phyloP scores from a whole-genome alignment of 169 alveolate species.

The Eimeria sp. region DNA sequence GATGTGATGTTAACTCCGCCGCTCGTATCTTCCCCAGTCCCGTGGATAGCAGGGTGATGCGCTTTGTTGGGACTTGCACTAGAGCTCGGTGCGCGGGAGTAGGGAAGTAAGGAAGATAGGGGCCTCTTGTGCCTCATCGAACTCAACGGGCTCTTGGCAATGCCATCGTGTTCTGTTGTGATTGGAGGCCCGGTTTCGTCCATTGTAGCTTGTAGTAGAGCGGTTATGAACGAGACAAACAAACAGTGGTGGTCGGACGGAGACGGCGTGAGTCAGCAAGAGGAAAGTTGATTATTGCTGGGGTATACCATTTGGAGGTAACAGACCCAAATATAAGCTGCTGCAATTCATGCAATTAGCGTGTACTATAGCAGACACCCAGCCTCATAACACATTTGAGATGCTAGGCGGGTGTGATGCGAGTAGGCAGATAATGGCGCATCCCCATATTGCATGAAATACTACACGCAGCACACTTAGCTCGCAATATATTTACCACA shows the following conservation, averaged over 20 bases:
- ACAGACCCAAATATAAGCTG: neutral
- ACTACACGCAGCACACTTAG: neutral
- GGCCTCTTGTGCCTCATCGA: neutral
- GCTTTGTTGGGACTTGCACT: neutral
- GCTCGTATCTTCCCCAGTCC: neutral
- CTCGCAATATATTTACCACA: neutral
- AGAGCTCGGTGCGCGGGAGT: neutral
- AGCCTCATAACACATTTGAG: neutral
- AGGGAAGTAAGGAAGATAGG: neutral
- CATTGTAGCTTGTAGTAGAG: neutral
- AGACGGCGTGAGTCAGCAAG: neutral
- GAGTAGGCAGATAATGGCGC: neutral
- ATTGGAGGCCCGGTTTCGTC: neutral
- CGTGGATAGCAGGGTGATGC: neutral
- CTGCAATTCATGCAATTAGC: neutral
- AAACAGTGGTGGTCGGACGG: neutral
- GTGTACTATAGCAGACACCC: neutral
- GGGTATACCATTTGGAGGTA: neutral
- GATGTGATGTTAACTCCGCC: neutral
- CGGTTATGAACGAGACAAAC: neutral
- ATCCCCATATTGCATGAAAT: neutral
- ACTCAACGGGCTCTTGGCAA: neutral
- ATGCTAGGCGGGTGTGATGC: neutral
- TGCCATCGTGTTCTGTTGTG: neutral
- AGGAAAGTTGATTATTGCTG: neutral